Conservation (phyloP, 805 yeast species). For the Lipomyces kockii region DNA sequence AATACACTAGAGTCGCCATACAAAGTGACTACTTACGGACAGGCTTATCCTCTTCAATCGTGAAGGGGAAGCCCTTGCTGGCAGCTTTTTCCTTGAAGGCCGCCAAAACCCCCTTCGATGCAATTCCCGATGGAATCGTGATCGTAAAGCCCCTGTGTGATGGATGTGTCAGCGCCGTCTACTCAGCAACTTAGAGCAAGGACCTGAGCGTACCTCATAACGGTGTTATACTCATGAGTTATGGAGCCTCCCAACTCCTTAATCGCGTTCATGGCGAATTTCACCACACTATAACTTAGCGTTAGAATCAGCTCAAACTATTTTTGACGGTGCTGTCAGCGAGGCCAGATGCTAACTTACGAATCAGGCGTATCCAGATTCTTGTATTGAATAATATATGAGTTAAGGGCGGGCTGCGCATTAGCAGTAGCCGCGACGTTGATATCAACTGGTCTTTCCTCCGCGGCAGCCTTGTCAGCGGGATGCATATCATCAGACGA, state of each 20-base stretch:
- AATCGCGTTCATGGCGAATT: slow-evolving; percentile 23
- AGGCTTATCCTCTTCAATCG: slow-evolving; percentile 33
- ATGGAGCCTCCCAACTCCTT: slow-evolving; percentile 29
- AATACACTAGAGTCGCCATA: not conserved
- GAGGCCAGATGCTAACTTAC: slow-evolving; percentile 12
- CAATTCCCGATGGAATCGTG: slow-evolving; percentile 22
- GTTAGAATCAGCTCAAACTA: not conserved
- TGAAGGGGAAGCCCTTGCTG: slow-evolving; percentile 22
- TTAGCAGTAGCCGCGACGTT: not conserved
- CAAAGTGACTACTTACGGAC: slow-evolving; percentile 14
- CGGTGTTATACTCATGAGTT: slow-evolving; percentile 29
- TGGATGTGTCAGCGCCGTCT: not conserved
- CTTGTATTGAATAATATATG: slow-evolving; percentile 32
- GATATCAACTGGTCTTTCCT: slow-evolving; percentile 5
- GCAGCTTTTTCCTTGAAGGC: slow-evolving; percentile 9
- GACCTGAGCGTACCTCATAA: slow-evolving; percentile 23
- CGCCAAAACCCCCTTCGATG: slow-evolving; percentile 18
- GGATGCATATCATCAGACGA: not conserved
- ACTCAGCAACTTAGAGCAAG: not conserved
- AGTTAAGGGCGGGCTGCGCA: slow-evolving; percentile 9
- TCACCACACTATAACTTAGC: slow-evolving; percentile 13
- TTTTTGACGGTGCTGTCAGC: not conserved
- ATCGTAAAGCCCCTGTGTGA: slow-evolving; percentile 29
- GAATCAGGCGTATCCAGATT: slow-evolving; percentile 31
- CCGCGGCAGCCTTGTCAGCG: slow-evolving; percentile 18